Base-by-base conservation (phyloP, 345 rosid species). In the Eutrema heterophyllum region DNA sequence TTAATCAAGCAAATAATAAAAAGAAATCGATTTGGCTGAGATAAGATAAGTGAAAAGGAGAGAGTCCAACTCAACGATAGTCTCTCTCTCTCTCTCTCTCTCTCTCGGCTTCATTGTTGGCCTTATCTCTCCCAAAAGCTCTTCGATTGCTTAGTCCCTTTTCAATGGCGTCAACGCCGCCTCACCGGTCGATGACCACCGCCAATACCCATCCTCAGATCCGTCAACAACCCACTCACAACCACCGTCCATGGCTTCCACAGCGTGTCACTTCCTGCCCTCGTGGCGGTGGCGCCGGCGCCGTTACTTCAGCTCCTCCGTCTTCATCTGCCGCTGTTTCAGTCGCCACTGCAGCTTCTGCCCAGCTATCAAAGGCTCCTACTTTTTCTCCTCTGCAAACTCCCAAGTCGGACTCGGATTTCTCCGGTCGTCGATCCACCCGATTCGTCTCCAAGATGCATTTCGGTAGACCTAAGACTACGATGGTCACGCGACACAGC, bases 111-210 rank as follows among this genome's bases (percentile, higher is more conserved):
- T 32, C 40, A 30, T 40, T 55, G 60, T 55, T 38, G 32, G 36
- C 41, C 61, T 58, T 21, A 36, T 56, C 61, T 29, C 59, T 54
- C 33, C 35, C 16, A 5, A 12, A 6, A 26, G 5, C 38, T 40
- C 62, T 36, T 16, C 11, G 48, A 9, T 43, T 24, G 11, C 55
- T 14, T 15, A 32, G 5, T 18, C 9, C 6, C 50, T 40, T 72
- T 41, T 15, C 41, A 71, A 93, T 93, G 98, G 98, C 98, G 75
- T 87, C 98, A 13, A 93, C 97, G 79, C 90, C 98, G 55, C 96
- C 96, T 4, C 91, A 89, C 86, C 90, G 96, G 66, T 84, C 97
- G 18, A 83, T 89, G 2, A 66, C 64, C 64, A 74, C 74, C 87
- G 81, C 73, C 87, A 79, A 7, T 81, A 87, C 76, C 72, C 84